Conservation (phyloP, 352 stramenopile genomes). For the Phytophthora foliorum region DNA sequence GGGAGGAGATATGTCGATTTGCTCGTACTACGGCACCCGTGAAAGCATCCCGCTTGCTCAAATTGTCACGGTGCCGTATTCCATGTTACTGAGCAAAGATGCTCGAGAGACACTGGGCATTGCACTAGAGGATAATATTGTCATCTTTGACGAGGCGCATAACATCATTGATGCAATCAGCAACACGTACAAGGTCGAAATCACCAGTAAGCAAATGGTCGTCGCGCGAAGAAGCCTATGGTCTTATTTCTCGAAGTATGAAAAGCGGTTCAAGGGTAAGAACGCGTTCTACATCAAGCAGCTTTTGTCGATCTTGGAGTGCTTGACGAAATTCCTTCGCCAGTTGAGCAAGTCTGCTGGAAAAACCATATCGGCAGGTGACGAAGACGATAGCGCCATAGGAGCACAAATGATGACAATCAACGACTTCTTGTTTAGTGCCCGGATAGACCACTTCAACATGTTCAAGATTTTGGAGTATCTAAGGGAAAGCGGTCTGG, state of each 20-base stretch:
- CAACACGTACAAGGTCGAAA: constrained; percentile 87
- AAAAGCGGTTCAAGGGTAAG: constrained; percentile 88
- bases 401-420: constrained; percentile 80
- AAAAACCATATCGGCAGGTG: constrained; percentile 3
- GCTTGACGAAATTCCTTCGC: constrained; percentile 82
- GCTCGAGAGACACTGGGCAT: constrained; percentile 93
- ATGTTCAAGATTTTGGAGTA: constrained; percentile 93
- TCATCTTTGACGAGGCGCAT: constrained; percentile 99
- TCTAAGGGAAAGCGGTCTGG: constrained; percentile 77
- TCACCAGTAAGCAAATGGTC: constrained; percentile 82
- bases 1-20: constrained; percentile 93
- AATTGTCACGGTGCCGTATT: constrained; percentile 93
- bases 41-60: constrained; percentile 92
- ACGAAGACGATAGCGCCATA: constrained; percentile 34
- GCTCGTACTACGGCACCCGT: constrained; percentile 97
- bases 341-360: constrained; percentile 46
- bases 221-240: constrained; percentile 79
- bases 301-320: constrained; percentile 79
- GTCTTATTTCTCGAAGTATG: constrained; percentile 90
- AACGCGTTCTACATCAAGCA: constrained; percentile 94
- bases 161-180: constrained; percentile 98
- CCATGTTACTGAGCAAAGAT: constrained; percentile 92
- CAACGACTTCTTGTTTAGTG: constrained; percentile 89
- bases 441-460: constrained; percentile 88
- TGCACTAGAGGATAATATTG: constrained; percentile 88